Base-by-base conservation (phyloP, 371 early-diverging fungal species). In the Saksenaea oblongispora region DNA sequence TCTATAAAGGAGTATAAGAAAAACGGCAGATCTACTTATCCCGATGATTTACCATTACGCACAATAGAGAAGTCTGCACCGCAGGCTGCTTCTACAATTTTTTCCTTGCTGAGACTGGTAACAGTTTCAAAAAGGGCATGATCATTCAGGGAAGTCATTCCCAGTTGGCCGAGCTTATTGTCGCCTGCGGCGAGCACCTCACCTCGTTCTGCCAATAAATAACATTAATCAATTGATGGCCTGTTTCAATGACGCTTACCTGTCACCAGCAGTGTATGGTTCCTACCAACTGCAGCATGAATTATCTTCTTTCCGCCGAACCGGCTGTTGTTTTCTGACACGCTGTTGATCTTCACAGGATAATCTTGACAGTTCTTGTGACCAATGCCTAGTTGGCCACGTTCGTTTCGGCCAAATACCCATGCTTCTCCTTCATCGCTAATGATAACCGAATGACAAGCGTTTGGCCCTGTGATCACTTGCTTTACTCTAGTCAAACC, bases 331-430 rank as follows among this genome's bases (percentile, higher is more conserved):
- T 51, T 61, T 22, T 65, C 66, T 15, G 59, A 18, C 34, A 71
- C 64, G n/a, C 76, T 66, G 10, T 69, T 79, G 8, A 80, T 65
- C 57, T 75, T 76, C 7, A 74, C 22, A 5, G 81, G 81, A 28
- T 55, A 62, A n/a, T 72, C 68, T 31, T 67, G 72, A 34, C 70
- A 60, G 14, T 42, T 41, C 7, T 61, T 70, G 36, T 80, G 79
- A 8, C 78, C 82, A 11, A 74, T 39, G 11, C 83, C 83, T 18
- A 83, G 65, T 55, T 83, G 83, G 3, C 83, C 83, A 37, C 67
- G 73, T 35, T 78, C 82, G 58, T 80, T 80, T 28, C 82, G 68
- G 26, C 82, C 82, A 53, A 79, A 76, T 4, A 69, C 69, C 75
- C 76, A 82, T 15, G 57, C 77, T 24, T 76, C 70, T 2, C 76